phyloP scores from a whole-genome alignment of 1,139 yeast species.

The Pichia inconspicua region DNA sequence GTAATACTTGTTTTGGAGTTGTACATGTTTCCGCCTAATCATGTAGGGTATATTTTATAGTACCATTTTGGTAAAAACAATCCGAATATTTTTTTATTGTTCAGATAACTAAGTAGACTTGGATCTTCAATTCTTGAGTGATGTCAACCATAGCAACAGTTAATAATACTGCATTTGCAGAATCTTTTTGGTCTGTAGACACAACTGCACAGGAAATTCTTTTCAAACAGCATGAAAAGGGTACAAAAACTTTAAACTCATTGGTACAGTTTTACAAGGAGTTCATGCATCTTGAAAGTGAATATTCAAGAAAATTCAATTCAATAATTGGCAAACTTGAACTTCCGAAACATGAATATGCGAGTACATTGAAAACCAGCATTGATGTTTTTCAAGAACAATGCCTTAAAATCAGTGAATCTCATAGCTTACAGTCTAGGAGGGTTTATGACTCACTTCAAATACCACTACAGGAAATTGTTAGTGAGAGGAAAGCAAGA shows the following conservation, averaged over 20 bases:
- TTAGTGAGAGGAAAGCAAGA: conserved; percentile 35
- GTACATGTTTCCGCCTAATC: no score
- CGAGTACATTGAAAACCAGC: conserved; percentile 46
- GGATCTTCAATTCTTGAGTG: no score
- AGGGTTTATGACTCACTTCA: conserved; percentile 34
- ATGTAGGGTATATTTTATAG: no score
- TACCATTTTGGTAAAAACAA: no score
- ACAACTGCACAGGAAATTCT: conserved; percentile 33
- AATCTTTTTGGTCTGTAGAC: conserved; percentile 27
- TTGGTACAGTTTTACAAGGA: conserved; percentile 41
- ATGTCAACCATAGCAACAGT: background rate
- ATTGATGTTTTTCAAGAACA: conserved; percentile 53
- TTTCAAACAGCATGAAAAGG: conserved; percentile 41
- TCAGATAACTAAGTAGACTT: no score
- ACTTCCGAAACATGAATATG: conserved; percentile 56
- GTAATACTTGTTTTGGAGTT: background rate
- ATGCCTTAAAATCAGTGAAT: conserved; percentile 41
- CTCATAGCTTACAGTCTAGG: conserved; percentile 40
- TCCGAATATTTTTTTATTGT: no score
- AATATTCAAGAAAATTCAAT: conserved; percentile 50
- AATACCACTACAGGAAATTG: conserved; percentile 37
- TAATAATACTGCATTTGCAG: conserved; percentile 16
- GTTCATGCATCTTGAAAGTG: conserved; percentile 60
- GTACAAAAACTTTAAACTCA: conserved; percentile 34
- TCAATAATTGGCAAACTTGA: conserved; percentile 39